Evolutionary conservation across 768 basidiomycete species (phyloP).

Genomic region (Mycena filopes): DNA sequence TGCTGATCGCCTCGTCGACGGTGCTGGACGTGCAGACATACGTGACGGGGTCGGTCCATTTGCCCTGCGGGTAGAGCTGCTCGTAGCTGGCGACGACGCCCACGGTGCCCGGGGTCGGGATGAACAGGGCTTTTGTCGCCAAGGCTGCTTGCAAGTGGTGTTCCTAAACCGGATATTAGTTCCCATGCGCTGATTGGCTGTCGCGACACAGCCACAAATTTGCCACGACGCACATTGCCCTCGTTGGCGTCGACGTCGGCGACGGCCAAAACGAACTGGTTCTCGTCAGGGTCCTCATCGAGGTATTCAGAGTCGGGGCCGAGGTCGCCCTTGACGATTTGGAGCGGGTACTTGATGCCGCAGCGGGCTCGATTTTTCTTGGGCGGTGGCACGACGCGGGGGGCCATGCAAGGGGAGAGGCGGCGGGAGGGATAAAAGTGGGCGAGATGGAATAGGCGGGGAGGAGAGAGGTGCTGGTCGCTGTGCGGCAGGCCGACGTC

Average conservation of each 20-base stretch:
- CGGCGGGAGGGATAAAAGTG: neutral
- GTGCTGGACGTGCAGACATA: conserved; percentile 88
- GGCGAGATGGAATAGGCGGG: neutral
- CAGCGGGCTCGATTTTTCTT: conserved; percentile 33
- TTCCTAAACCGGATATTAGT: conserved; percentile 55
- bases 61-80: conserved; percentile 73
- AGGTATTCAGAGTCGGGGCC: conserved; percentile 23
- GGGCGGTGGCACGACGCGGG: conserved; percentile 25
- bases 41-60: conserved; percentile 81
- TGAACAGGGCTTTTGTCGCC: conserved; percentile 70
- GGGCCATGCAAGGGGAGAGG: conserved; percentile 21
- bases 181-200: conserved; percentile 24
- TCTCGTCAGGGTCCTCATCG: conserved; percentile 24
- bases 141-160: conserved; percentile 65
- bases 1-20: conserved; percentile 77
- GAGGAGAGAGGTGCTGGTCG: neutral
- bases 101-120: conserved; percentile 93
- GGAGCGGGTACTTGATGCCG: conserved; percentile 32
- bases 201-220: no score
- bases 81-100: conserved; percentile 83
- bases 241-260: conserved; percentile 32
- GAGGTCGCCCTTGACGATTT: conserved; percentile 29
- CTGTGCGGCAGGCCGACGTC: conserved; percentile 11
- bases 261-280: conserved; percentile 1
- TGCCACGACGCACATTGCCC: conserved; percentile 21